phyloP scores from a whole-genome alignment of 192 early-diverging fungal genomes.

The Coemansia sp. region DNA sequence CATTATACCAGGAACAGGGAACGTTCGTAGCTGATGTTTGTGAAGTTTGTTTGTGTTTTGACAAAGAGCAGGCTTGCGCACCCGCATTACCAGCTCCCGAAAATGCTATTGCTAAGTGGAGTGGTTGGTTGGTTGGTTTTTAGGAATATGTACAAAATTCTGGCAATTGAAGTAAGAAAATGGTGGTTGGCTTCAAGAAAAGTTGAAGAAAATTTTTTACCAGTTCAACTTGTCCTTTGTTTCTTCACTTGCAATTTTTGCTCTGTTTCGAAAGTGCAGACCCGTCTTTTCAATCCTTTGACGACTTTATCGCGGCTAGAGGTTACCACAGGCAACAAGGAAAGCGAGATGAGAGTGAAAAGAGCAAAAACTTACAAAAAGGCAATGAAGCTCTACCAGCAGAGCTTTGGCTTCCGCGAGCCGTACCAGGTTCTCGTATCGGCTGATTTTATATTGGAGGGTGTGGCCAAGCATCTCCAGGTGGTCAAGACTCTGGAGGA shows the following conservation, averaged over 20 bases:
- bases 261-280: background rate
- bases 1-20: background rate
- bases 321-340: background rate
- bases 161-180: background rate
- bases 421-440: conserved; percentile 93
- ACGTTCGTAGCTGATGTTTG: background rate
- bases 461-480: conserved; percentile 64
- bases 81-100: background rate
- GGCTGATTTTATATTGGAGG: conserved; percentile 78
- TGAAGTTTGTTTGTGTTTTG: background rate
- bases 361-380: conserved; percentile 79
- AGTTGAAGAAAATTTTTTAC: background rate
- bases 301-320: background rate
- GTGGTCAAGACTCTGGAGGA: conserved; percentile 64
- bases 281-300: background rate
- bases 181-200: background rate
- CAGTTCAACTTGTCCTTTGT: conserved; percentile 4
- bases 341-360: conserved; percentile 76
- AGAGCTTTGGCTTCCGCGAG: conserved; percentile 82
- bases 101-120: background rate
- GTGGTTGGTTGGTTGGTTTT: background rate
- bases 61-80: background rate
- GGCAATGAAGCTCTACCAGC: conserved; percentile 79
- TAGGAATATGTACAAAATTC: background rate
- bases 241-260: background rate